A percentile compares a stretch with the other conserved stretches of the same genome.
Evolutionary conservation across 2,329 filamentous ascomycete species (phyloP).

Genomic region (Aspergillus brasiliensis): DNA sequence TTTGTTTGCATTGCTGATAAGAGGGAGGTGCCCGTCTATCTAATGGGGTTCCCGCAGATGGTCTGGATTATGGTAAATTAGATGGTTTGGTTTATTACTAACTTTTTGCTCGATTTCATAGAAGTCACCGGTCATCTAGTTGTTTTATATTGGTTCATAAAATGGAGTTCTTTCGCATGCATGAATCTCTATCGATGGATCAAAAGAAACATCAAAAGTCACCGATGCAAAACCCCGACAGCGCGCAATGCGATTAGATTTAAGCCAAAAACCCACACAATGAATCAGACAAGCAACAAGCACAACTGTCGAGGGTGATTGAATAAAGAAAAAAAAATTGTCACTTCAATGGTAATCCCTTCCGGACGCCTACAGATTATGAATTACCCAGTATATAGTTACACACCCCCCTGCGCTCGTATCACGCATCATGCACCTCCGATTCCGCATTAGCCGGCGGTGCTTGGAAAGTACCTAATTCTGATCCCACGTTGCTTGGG

Average conservation of each 20-base stretch:
- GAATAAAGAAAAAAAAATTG: background rate
- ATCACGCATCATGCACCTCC: conserved; percentile 23
- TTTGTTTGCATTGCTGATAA: conserved; percentile 20
- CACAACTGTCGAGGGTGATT: background rate
- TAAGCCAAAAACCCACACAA: conserved; percentile 5
- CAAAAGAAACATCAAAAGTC: background rate
- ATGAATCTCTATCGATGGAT: background rate
- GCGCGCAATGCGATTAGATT: conserved; percentile 2
- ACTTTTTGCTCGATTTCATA: no score
- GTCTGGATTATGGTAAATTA: no score
- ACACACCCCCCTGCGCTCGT: background rate
- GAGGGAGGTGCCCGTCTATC: background rate
- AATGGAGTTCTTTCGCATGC: background rate
- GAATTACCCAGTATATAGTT: conserved; percentile 5
- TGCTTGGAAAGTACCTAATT: conserved; percentile 66
- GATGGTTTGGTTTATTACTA: no score
- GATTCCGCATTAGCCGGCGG: conserved; percentile 18
- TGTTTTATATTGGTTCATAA: no score
- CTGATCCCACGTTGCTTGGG: conserved; percentile 69
- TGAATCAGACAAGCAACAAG: background rate
- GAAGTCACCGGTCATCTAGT: background rate
- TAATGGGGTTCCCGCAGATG: no score
- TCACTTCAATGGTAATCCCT: background rate
- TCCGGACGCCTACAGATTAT: conserved; percentile 5
- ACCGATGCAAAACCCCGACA: conserved; percentile 5